Evolutionary conservation across 2,329 filamentous ascomycete genomes (phyloP).

Genomic region (Berkeleyomyces basicola): DNA sequence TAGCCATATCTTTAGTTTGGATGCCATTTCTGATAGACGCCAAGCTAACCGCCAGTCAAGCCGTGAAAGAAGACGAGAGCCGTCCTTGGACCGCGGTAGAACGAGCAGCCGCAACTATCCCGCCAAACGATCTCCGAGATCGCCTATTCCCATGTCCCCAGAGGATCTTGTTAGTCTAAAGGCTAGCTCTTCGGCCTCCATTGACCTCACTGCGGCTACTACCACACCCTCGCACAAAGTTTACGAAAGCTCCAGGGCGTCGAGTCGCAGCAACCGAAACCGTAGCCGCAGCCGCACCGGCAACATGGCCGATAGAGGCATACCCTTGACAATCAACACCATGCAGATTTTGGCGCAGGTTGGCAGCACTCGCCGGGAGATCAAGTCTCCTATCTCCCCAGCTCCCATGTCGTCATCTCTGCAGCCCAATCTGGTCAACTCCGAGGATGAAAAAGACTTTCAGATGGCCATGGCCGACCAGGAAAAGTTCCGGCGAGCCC

Average conservation of each 20-base stretch:
- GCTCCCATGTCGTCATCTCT: constrained; percentile 41
- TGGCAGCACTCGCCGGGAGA: neutral
- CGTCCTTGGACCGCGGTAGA: constrained; percentile 55
- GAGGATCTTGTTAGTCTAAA: constrained; percentile 55
- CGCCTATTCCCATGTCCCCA: constrained; percentile 85
- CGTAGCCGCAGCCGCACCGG: constrained; percentile 21
- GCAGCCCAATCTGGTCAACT: constrained; percentile 33
- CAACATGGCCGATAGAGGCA: constrained; percentile 1
- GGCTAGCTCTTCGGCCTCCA: constrained; percentile 16
- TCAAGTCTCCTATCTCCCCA: constrained; percentile 8
- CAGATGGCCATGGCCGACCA: constrained; percentile 35
- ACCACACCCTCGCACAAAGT: constrained; percentile 11
- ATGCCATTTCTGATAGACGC: constrained; percentile 48
- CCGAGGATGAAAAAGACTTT: constrained; percentile 50
- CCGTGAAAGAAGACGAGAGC: constrained; percentile 28
- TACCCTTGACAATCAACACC: constrained; percentile 48
- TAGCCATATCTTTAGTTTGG: constrained; percentile 73
- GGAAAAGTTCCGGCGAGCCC: constrained; percentile 39
- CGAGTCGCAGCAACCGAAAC: constrained; percentile 24
- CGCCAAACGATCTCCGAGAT: constrained; percentile 73
- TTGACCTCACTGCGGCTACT: constrained; percentile 9
- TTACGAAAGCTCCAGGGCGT: constrained; percentile 23
- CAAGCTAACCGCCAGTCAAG: neutral
- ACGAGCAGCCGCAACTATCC: constrained; percentile 48
- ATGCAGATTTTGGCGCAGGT: constrained; percentile 20